Conservation (phyloP, 1,139 yeast species). For the Ogataea hybrid region DNA sequence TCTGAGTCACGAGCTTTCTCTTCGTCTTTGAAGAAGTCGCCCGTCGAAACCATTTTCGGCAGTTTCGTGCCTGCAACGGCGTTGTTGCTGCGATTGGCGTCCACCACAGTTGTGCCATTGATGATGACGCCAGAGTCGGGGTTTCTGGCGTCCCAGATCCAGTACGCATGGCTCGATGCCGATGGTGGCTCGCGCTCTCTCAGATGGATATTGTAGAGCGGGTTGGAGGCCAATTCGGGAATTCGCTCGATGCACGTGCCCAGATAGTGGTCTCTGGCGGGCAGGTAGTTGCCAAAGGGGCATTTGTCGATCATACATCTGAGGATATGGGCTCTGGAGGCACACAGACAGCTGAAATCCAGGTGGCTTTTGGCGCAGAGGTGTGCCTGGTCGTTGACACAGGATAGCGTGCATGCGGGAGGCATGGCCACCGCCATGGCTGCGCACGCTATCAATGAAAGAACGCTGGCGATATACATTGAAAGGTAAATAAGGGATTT, state of each 20-base stretch:
- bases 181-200: constrained; percentile 1
- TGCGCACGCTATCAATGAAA: neutral
- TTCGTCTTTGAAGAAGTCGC: constrained; percentile 13
- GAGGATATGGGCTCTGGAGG: constrained; percentile 34
- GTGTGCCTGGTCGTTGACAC: constrained; percentile 41
- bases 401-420: constrained; percentile 52
- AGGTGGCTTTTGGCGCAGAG: constrained; percentile 35
- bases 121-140: neutral
- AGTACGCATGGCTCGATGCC: neutral
- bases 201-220: constrained; percentile 19
- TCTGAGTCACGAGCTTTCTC: constrained; percentile 12
- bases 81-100: neutral
- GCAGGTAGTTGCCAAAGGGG: constrained; percentile 45
- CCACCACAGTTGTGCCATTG: neutral
- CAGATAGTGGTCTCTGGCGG: constrained; percentile 52
- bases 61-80: neutral
- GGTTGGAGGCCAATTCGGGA: constrained; percentile 22
- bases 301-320: constrained; percentile 49
- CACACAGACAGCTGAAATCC: constrained; percentile 44
- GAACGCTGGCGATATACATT: constrained; percentile 2
- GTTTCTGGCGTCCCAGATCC: constrained; percentile 2
- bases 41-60: constrained; percentile 4
- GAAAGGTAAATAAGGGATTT: constrained; percentile 1
- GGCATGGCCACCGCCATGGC: constrained; percentile 39
- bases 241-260: constrained; percentile 51